phyloP scores from a whole-genome alignment of 805 yeast species.

The Ogataea trehalophila region DNA sequence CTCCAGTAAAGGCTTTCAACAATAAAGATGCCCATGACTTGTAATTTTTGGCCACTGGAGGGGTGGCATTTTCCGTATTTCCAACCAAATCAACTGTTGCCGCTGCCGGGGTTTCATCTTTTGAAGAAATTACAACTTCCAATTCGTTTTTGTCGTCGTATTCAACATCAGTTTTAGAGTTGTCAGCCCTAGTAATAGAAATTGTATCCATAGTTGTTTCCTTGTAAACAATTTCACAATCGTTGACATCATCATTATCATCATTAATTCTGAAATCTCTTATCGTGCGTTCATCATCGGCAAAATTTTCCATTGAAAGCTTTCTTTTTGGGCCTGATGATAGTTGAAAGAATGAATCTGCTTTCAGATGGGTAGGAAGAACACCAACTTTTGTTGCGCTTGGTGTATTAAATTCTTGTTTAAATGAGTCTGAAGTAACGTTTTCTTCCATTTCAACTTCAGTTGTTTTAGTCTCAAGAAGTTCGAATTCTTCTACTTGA shows the following conservation, averaged over 20 bases:
- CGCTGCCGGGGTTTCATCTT: not conserved
- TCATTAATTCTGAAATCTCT: conserved; percentile 16
- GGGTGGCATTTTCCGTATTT: not conserved
- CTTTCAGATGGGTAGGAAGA: not conserved
- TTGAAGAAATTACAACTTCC: not conserved
- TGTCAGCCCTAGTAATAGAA: conserved; percentile 7
- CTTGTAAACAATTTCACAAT: conserved; percentile 14
- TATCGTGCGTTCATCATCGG: conserved; percentile 19
- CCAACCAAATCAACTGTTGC: conserved; percentile 3
- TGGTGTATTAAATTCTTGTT: too few species aligned
- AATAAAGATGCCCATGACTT: not conserved
- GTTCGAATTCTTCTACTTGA: too few species aligned
- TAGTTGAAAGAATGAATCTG: not conserved
- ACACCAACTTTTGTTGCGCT: too few species aligned
- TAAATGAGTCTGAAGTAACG: too few species aligned
- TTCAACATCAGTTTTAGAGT: conserved; percentile 10
- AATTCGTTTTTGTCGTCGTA: conserved; percentile 4
- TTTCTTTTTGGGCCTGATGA: conserved; percentile 21
- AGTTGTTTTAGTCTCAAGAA: too few species aligned
- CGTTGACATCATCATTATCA: conserved; percentile 25
- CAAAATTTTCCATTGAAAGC: conserved; percentile 12
- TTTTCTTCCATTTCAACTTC: too few species aligned
- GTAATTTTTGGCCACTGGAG: not conserved
- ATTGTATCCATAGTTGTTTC: conserved; percentile 1
- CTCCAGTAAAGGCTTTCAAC: not conserved